Evolutionary conservation across 768 basidiomycete species (phyloP), one percentile per base, ranked within the genome.

Genomic region (Hypholoma sublateritium): DNA sequence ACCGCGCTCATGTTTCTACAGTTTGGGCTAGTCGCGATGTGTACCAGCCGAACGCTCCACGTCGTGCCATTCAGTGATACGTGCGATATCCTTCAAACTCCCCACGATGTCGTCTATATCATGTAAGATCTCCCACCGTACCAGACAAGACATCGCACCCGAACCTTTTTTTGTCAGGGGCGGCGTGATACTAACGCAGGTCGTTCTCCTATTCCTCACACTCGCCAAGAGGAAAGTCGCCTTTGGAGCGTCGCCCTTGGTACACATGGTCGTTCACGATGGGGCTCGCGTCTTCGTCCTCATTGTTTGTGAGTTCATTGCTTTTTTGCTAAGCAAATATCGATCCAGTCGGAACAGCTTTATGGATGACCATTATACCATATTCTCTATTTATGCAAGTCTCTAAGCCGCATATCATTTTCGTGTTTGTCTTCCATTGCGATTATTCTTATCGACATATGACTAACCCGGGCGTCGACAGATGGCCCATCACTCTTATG

Each of bases 231-330:
- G 59, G 25, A 65, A 59, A 42, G 39, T 59, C 5, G 60, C 59
- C 9, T 62, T 59, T 36, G 61, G 61, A 3, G 52, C 50, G 37
- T 60, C 59, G 0, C 61, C 61, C 1, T 47, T 65, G 9, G 57
- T 62, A 16, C 44, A 62, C 39, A 48, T 65, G 8, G 53, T 62
- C 13, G 59, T 63, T 4, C 51, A 60, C 14, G 62, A 65, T 36
- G 62, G 62, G 19, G 60, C 60, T 12, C 62, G 64, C 48, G 50
- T 60, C 5, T 61, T 63, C 34, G 62, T 55, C 16, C 55, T 65
- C 28, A 54, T 63, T 13, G 47, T 63, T 39, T 59, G 62, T 61
- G 32, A n/a, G 58, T 59, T 21, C n/a, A 48, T 4, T 47, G 16
- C 22, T 19, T 16, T 42, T 2, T 9, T 25, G 12, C 12, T 8